phyloP scores from a whole-genome alignment of 2,329 filamentous ascomycete species.

The Penicillium fuscoglaucum region DNA sequence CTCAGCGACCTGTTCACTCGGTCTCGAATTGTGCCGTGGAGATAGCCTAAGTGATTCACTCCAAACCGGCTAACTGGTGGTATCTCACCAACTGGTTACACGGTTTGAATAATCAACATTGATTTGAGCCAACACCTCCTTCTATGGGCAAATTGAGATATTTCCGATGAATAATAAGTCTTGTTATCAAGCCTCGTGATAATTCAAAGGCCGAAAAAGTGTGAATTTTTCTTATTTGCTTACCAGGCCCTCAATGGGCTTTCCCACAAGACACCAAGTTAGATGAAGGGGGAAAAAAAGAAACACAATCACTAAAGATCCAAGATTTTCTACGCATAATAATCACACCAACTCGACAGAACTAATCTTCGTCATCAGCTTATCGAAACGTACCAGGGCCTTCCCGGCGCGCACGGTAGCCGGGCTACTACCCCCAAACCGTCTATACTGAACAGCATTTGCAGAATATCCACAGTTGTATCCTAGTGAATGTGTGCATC shows the following conservation, averaged over 20 bases:
- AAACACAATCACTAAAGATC: neutral
- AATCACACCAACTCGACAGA: neutral
- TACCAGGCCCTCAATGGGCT: neutral
- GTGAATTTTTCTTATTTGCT: neutral
- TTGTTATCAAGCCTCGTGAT: too few species aligned
- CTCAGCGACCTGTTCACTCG: neutral
- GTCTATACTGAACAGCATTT: constrained; percentile 71
- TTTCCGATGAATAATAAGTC: too few species aligned
- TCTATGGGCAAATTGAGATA: neutral
- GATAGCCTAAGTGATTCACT: neutral
- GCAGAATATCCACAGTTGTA: constrained; percentile 66
- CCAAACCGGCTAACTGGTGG: neutral
- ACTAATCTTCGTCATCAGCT: neutral
- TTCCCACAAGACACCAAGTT: neutral
- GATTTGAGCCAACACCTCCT: neutral
- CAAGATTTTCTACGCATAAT: neutral
- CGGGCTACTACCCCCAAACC: constrained; percentile 44
- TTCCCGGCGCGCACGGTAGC: neutral
- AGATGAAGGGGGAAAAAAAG: too few species aligned
- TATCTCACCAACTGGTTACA: constrained; percentile 16
- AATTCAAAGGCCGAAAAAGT: neutral
- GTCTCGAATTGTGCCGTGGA: neutral
- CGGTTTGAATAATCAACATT: neutral
- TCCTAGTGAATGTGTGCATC: constrained; percentile 97
- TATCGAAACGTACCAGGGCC: neutral